phyloP scores from a whole-genome alignment of 257 asterid species.

The Vinca minor region DNA sequence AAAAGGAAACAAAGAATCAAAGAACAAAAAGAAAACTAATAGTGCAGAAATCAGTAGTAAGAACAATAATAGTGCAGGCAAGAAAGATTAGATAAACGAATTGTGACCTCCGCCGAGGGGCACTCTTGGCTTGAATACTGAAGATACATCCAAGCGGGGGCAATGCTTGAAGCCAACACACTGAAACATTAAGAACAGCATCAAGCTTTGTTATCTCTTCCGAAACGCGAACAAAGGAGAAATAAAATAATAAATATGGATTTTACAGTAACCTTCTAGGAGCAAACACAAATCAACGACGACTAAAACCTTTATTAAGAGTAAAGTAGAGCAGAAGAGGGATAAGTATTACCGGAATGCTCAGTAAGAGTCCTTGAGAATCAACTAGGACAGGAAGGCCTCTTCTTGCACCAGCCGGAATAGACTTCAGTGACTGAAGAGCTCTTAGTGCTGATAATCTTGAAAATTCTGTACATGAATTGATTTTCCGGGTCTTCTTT shows the following conservation, averaged over 20 bases:
- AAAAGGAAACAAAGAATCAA: neutral
- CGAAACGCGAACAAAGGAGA: neutral
- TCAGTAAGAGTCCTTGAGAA: slow-evolving; percentile 51
- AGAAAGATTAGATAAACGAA: slow-evolving; percentile 43
- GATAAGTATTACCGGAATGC: slow-evolving; percentile 53
- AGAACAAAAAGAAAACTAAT: too few relatives aligned
- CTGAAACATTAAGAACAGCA: slow-evolving; percentile 30
- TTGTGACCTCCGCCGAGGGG: slow-evolving; percentile 72
- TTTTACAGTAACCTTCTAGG: neutral
- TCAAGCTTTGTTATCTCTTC: slow-evolving; percentile 13
- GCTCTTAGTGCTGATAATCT: slow-evolving; percentile 53
- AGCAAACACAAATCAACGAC: neutral
- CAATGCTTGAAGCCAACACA: slow-evolving; percentile 52
- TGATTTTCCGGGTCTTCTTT: slow-evolving; percentile 14
- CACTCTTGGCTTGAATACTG: slow-evolving; percentile 55
- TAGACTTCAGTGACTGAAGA: slow-evolving; percentile 46
- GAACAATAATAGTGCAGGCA: neutral
- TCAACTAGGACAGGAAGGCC: slow-evolving; percentile 66
- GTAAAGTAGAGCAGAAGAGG: slow-evolving; percentile 13
- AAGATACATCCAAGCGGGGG: slow-evolving; percentile 45
- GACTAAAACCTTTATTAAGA: neutral
- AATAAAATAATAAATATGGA: neutral
- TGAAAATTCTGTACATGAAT: slow-evolving; percentile 32
- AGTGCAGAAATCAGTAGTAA: neutral
- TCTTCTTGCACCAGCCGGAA: slow-evolving; percentile 79